Percentiles rank a stretch among this genome's conserved stretches.
Evolutionary conservation across 2,329 filamentous ascomycete genomes (phyloP).

Genomic region (Fusarium setosum): DNA sequence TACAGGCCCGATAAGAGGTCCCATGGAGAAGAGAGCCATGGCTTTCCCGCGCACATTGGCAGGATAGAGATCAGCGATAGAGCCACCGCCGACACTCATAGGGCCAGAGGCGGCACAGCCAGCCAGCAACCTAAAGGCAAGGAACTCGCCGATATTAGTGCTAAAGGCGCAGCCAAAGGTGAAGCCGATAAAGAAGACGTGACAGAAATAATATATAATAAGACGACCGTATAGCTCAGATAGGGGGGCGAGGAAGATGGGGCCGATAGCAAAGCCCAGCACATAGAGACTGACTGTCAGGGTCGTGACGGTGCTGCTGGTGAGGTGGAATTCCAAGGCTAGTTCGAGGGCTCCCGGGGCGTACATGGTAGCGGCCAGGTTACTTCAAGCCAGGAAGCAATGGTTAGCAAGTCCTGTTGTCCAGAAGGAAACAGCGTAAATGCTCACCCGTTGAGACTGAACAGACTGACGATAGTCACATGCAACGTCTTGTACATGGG

Average conservation of each 20-base stretch:
- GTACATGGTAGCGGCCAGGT: conserved; percentile 38
- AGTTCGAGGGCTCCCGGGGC: conserved; percentile 30
- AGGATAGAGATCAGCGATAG: conserved; percentile 25
- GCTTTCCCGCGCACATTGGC: conserved; percentile 62
- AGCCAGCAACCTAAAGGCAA: conserved; percentile 23
- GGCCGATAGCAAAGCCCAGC: conserved; percentile 31
- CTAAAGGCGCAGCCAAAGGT: conserved; percentile 28
- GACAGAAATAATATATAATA: conserved; percentile 19
- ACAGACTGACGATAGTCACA: conserved; percentile 57
- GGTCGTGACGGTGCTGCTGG: conserved; percentile 7
- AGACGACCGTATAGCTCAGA: conserved; percentile 33
- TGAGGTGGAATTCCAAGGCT: conserved; percentile 24
- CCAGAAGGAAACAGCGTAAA: not conserved
- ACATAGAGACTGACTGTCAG: conserved; percentile 30
- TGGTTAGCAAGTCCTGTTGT: too few relatives aligned
- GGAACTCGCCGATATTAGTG: conserved; percentile 23
- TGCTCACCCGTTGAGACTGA: conserved; percentile 48
- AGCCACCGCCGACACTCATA: conserved; percentile 30
- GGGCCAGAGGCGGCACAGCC: conserved; percentile 33
- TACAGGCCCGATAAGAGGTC: conserved; percentile 68
- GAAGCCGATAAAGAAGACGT: conserved; percentile 13
- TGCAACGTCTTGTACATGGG: conserved; percentile 55
- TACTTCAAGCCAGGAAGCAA: conserved; percentile 6
- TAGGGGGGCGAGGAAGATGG: conserved; percentile 30
- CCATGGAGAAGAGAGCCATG: conserved; percentile 71